Percentiles rank a stretch among this genome's conserved stretches.
Conservation (phyloP, 345 rosid genomes). For the Populus euphratica region DNA sequence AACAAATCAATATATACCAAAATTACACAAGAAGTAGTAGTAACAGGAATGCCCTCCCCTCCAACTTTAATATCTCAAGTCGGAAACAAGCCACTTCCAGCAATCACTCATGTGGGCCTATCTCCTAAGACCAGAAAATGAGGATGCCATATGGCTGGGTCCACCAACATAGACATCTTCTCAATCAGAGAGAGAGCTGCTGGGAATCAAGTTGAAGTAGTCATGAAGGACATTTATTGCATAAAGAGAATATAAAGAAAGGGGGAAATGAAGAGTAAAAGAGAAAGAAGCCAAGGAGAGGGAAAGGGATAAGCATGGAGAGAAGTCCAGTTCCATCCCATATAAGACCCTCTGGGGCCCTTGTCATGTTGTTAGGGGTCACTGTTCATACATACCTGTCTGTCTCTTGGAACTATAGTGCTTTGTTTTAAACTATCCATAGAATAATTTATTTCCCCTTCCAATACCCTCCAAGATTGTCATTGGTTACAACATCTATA, state of each 20-base stretch:
- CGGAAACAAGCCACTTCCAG: slow-evolving; percentile 24
- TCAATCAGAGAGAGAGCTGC: slow-evolving; percentile 23
- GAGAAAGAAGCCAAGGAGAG: neutral
- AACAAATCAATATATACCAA: neutral
- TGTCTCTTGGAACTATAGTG: slow-evolving; percentile 30
- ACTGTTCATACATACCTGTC: slow-evolving; percentile 34
- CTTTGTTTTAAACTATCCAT: slow-evolving; percentile 23
- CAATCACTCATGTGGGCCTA: slow-evolving; percentile 37
- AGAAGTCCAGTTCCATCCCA: slow-evolving; percentile 29
- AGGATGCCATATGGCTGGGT: slow-evolving; percentile 27
- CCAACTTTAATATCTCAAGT: slow-evolving; percentile 16
- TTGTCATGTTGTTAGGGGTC: slow-evolving; percentile 44
- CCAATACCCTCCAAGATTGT: slow-evolving; percentile 18
- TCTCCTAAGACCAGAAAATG: slow-evolving; percentile 27
- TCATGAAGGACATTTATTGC: slow-evolving; percentile 31
- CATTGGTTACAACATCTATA: slow-evolving; percentile 22
- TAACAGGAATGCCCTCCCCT: slow-evolving; percentile 19
- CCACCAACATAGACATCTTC: slow-evolving; percentile 37
- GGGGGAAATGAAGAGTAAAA: neutral
- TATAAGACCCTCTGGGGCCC: slow-evolving; percentile 27
- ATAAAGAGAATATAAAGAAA: slow-evolving; percentile 19
- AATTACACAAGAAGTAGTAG: slow-evolving; percentile 2
- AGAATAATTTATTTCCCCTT: slow-evolving; percentile 2
- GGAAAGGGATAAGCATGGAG: slow-evolving; percentile 37
- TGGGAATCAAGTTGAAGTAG: slow-evolving; percentile 27